Evolutionary conservation across 2,329 filamentous ascomycete species (phyloP), one percentile per base, ranked within the genome.

Genomic region (Akanthomyces muscarius): DNA sequence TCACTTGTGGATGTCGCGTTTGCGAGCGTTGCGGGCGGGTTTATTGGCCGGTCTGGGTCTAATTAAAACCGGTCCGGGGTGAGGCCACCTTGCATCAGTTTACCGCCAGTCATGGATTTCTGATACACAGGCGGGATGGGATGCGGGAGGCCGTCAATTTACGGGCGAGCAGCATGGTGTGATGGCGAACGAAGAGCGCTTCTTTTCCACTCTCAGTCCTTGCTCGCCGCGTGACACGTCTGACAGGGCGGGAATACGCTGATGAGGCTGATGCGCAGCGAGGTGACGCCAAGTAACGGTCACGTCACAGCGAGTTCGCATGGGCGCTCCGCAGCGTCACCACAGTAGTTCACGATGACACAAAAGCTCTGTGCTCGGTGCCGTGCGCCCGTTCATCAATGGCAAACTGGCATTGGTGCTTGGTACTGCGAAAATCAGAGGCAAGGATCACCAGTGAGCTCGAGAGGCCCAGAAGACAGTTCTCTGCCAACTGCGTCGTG

Each of bases 11-110:
- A 16, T n/a, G 21, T 30, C 50, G 50, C 25, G n/a, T 7, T 53
- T 25, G 18, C 30, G 30, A 16, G 42, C 42, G n/a, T 28, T 18
- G 14, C 14, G 14, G 14, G 25, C n/a, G 33, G 30, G n/a, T 58
- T 48, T 3, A 38, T 23, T 48, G 30, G 21, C n/a, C 21, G 6
- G 14, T 44, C 23, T 41, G 38, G 25, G 47, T 44, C 23, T 52
- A 60, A 60, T 52, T 36, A 59, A 59, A 47, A 21, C 7, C 33
- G 42, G 57, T 60, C 57, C 57, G 36, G 57, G 57, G 47, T 52
- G 47, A 50, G 25, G 41, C 47, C 57, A 33, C 57, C 30, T 44
- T 60, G 47, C 57, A 60, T 60, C 13, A 42, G 30, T 3, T 33
- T 18, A 16, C 23, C 36, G 45, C 13, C 2, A 8, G 3, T 23